Evolutionary conservation across 352 stramenopile species (phyloP).

Genomic region (Pythium utonaiense): DNA sequence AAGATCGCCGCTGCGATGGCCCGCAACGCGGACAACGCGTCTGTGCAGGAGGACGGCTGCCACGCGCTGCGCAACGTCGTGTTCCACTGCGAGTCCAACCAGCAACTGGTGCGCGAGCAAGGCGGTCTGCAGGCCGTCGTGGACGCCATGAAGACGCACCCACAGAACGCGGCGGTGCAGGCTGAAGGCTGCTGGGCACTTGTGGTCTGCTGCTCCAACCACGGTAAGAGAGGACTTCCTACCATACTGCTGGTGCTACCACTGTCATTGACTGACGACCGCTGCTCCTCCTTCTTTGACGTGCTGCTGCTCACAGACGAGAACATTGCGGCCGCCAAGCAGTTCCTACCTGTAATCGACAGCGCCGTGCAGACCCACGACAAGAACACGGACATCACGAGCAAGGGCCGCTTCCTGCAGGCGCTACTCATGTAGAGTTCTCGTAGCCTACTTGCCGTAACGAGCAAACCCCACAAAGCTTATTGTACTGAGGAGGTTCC

Average conservation of each 20-base stretch:
- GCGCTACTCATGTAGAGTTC: constrained; percentile 43
- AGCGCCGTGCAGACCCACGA: constrained; percentile 39
- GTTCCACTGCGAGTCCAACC: constrained; percentile 70
- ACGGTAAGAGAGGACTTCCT: no score
- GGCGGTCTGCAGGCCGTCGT: constrained; percentile 58
- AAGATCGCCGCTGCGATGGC: constrained; percentile 64
- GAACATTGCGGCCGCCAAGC: constrained; percentile 51
- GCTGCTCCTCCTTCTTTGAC: no score
- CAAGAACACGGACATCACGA: constrained; percentile 58
- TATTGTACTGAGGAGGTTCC: no score
- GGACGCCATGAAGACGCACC: constrained; percentile 59
- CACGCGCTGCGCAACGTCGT: constrained; percentile 72
- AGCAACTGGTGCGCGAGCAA: constrained; percentile 56
- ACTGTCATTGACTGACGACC: no score
- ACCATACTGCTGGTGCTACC: no score
- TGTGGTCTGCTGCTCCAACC: constrained; percentile 79
- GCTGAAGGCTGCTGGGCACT: constrained; percentile 71
- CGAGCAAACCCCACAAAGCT: not conserved
- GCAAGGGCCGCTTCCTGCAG: constrained; percentile 59
- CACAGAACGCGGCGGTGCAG: constrained; percentile 61
- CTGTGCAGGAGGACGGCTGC: constrained; percentile 65
- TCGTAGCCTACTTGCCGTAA: no score
- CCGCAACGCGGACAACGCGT: constrained; percentile 58
- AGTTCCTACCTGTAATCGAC: constrained; percentile 40
- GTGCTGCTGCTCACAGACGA: constrained; percentile 47